Evolutionary conservation across 2,329 filamentous ascomycete species (phyloP).

Genomic region (Alternaria sp.): DNA sequence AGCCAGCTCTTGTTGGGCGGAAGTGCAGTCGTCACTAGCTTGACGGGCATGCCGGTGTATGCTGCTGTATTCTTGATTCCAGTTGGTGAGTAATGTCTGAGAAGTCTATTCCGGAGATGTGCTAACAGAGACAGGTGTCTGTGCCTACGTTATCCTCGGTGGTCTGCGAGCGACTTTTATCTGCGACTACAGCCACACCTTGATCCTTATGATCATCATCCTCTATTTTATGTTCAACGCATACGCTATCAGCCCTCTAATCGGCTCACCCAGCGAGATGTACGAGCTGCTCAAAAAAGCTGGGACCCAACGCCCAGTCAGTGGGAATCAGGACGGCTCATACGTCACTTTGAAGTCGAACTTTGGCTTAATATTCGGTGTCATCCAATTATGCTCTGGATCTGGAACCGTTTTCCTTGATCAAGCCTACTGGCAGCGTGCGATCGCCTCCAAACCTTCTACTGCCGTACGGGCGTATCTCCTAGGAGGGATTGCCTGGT

Average conservation of each 20-base stretch:
- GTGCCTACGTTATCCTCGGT: slow-evolving; percentile 47
- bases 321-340: slow-evolving; percentile 52
- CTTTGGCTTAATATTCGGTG: slow-evolving; percentile 56
- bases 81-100: slow-evolving; percentile 35
- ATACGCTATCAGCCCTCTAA: slow-evolving; percentile 51
- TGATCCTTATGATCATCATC: slow-evolving; percentile 56
- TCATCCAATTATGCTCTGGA: slow-evolving; percentile 54
- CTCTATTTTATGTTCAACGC: slow-evolving; percentile 57
- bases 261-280: slow-evolving; percentile 52
- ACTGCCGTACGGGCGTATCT: slow-evolving; percentile 43
- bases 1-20: slow-evolving; percentile 56
- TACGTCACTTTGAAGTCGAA: slow-evolving; percentile 55
- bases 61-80: slow-evolving; percentile 57
- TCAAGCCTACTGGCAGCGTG: slow-evolving; percentile 59
- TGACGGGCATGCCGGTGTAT: slow-evolving; percentile 57
- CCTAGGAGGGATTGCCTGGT: slow-evolving; percentile 59
- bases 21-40: slow-evolving; percentile 54
- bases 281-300: slow-evolving; percentile 54
- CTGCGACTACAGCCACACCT: slow-evolving; percentile 52
- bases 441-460: slow-evolving; percentile 44
- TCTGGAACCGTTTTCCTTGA: slow-evolving; percentile 54
- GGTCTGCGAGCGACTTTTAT: slow-evolving; percentile 56
- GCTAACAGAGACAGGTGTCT: slow-evolving; percentile 41
- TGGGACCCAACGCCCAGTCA: slow-evolving; percentile 48
- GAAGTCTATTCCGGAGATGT: neutral